Evolutionary conservation across 2,329 filamentous ascomycete species (phyloP).

Genomic region (Hypoxylon sp.): DNA sequence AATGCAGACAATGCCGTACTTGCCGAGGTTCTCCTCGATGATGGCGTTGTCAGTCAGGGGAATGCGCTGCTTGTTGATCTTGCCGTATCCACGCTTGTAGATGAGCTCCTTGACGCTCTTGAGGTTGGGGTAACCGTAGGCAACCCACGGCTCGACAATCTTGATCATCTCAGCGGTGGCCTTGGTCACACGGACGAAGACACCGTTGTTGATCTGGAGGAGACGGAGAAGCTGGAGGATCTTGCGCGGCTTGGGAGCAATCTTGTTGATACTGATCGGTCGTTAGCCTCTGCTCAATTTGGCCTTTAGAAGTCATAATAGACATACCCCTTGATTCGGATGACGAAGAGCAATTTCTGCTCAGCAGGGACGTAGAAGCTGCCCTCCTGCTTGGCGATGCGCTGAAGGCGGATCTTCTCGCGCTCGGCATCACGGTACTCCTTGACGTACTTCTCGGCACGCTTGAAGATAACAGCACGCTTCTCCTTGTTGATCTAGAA

Average conservation of each 20-base stretch:
- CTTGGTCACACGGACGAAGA: slow-evolving; percentile 98
- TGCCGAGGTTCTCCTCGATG: slow-evolving; percentile 95
- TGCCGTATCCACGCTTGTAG: slow-evolving; percentile 99
- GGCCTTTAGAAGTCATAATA: not conserved
- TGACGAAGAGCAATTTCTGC: slow-evolving; percentile 95
- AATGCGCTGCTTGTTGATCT: slow-evolving; percentile 98
- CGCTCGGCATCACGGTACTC: slow-evolving; percentile 99
- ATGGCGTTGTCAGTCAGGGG: slow-evolving; percentile 97
- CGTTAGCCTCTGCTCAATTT: slow-evolving; percentile 38
- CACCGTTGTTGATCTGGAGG: slow-evolving; percentile 99
- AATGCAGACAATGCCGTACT: slow-evolving; percentile 99
- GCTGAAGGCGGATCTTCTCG: slow-evolving; percentile 95
- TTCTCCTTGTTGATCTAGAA: slow-evolving; percentile 96
- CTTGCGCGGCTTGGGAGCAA: slow-evolving; percentile 99
- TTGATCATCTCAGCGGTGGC: slow-evolving; percentile 97
- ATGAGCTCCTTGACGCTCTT: slow-evolving; percentile 99
- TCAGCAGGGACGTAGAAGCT: slow-evolving; percentile 95
- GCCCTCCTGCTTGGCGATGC: slow-evolving; percentile 91
- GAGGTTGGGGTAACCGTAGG: slow-evolving; percentile 99
- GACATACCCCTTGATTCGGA: slow-evolving; percentile 96
- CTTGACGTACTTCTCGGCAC: slow-evolving; percentile 99
- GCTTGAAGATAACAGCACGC: slow-evolving; percentile 99
- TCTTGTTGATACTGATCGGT: slow-evolving; percentile 97
- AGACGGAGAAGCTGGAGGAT: slow-evolving; percentile 99
- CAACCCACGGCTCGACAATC: slow-evolving; percentile 98